Base-by-base conservation (phyloP, 2,329 filamentous ascomycete genomes). In the Colletotrichum endophyticum region DNA sequence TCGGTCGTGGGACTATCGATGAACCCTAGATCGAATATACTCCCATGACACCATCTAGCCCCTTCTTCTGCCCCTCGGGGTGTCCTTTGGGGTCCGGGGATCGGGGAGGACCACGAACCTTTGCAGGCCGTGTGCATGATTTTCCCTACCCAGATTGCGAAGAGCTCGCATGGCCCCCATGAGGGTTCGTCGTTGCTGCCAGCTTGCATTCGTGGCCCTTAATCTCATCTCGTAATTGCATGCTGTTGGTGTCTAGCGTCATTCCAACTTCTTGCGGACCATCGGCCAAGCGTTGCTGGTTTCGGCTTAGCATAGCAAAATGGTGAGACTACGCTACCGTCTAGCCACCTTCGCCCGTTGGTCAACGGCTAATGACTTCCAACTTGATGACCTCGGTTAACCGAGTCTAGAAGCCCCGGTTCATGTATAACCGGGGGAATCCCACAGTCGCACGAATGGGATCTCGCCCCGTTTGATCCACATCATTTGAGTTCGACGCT, bases 321-420 rank as follows among this genome's bases (percentile, higher is more conserved):
- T 64, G 70, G 44, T 76, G 57, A 73, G 73, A 69, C 63, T 39
- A 64, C 62, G 53, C 69, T 59, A 72, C 62, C 30, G 70, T 28
- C 12, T 53, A 67, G 70, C 22, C 22, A 61, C 11, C 32, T 62
- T 62, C 27, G 34, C 56, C 44, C 44, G 34, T 30, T 63, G 68
- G 57, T 63, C n/a, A 28, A 34, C 22, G 34, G 28, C 56, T 32
- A 57, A 25, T 56, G 19, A 53, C 34, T 68, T 62, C 30, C 59
- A 62, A 62, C 12, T 32, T 56, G 39, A 16, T 73, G 57, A 32
- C 34, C 36, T 70, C 68, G 68, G 56, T 27, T 73, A 56, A 69
- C 16, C 16, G 32, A 57, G 30, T 22, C 62, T 66, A n/a, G 62
- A 44, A 30, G 53, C 25, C 39, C 49, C 30, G 22, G 71, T 22